Conservation (phyloP, 2,329 filamentous ascomycete genomes). For the Pseudocercospora eumusae region DNA sequence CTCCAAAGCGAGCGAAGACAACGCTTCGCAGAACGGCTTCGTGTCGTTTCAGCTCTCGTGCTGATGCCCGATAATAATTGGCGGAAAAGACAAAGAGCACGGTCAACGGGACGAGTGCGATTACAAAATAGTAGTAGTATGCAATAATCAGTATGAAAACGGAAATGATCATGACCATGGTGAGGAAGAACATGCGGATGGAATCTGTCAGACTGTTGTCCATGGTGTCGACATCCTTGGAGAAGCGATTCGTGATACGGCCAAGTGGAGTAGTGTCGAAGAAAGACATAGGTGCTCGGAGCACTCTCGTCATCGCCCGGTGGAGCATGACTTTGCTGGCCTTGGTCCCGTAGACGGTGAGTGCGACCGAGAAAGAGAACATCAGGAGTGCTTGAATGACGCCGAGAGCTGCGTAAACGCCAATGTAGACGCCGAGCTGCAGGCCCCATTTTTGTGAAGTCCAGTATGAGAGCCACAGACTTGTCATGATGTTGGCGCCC, state of each 20-base stretch:
- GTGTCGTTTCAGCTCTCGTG: slow-evolving; percentile 90
- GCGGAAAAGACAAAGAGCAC: slow-evolving; percentile 79
- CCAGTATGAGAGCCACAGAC: slow-evolving; percentile 93
- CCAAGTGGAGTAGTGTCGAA: slow-evolving; percentile 96
- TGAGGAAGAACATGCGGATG: slow-evolving; percentile 90
- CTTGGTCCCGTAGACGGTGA: slow-evolving; percentile 78
- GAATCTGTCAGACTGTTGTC: slow-evolving; percentile 84
- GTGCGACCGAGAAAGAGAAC: slow-evolving; percentile 75
- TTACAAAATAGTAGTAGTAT: slow-evolving; percentile 88
- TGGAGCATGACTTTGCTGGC: slow-evolving; percentile 81
- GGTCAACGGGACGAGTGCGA: slow-evolving; percentile 69
- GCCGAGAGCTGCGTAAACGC: slow-evolving; percentile 70
- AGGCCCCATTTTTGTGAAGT: slow-evolving; percentile 74
- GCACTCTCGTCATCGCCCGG: slow-evolving; percentile 73
- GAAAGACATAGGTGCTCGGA: slow-evolving; percentile 76
- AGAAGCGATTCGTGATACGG: slow-evolving; percentile 94
- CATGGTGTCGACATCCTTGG: slow-evolving; percentile 93
- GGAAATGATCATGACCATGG: slow-evolving; percentile 75
- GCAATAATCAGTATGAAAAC: slow-evolving; percentile 90
- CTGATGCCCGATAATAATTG: slow-evolving; percentile 85
- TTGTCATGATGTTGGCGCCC: slow-evolving; percentile 81
- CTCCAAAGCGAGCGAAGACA: slow-evolving; percentile 88
- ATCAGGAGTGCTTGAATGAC: slow-evolving; percentile 69
- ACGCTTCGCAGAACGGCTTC: slow-evolving; percentile 83
- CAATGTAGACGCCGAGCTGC: slow-evolving; percentile 63